Percentiles rank a stretch among this genome's conserved stretches.
Conservation (phyloP, 2,329 filamentous ascomycete species). For the Hirsutella thompsonii region DNA sequence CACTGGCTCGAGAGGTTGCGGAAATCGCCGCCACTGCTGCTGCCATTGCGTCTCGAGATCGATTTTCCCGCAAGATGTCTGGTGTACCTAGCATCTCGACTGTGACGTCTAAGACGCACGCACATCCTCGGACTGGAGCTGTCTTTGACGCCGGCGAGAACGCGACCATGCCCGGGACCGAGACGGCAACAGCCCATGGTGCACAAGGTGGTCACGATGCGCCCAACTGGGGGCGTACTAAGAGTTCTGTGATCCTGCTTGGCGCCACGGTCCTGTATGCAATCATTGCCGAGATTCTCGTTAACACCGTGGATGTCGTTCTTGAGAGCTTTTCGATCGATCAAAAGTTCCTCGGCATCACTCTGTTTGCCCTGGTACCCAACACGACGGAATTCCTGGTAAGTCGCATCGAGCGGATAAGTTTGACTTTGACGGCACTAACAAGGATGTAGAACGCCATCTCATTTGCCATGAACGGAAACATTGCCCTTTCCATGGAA, state of each 20-base stretch:
- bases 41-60: slow-evolving; percentile 71
- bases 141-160: slow-evolving; percentile 34
- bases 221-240: slow-evolving; percentile 92
- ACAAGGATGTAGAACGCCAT: slow-evolving; percentile 64
- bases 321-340: slow-evolving; percentile 82
- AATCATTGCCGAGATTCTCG: slow-evolving; percentile 92
- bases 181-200: slow-evolving; percentile 19
- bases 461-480: slow-evolving; percentile 98
- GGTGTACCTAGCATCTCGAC: slow-evolving; percentile 7
- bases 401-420: slow-evolving; percentile 20
- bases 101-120: slow-evolving; percentile 15
- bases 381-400: slow-evolving; percentile 97
- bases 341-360: slow-evolving; percentile 95
- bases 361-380: slow-evolving; percentile 88
- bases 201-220: slow-evolving; percentile 75
- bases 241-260: slow-evolving; percentile 82
- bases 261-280: slow-evolving; percentile 86
- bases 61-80: slow-evolving; percentile 26
- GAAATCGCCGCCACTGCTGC: slow-evolving; percentile 91
- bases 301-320: slow-evolving; percentile 95
- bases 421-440: slow-evolving; percentile 1
- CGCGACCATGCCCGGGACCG: slow-evolving; percentile 15
- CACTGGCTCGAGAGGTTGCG: slow-evolving; percentile 72
- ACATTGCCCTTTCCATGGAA: slow-evolving; percentile 97
- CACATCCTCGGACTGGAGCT: slow-evolving; percentile 19